Percentiles rank a stretch among this genome's conserved stretches.
These are phyloP conservation scores for Aspergillus brunneoviolaceus DNA, from an alignment of 2,329 filamentous ascomycete species.

Conservation along the genomic window DNA sequence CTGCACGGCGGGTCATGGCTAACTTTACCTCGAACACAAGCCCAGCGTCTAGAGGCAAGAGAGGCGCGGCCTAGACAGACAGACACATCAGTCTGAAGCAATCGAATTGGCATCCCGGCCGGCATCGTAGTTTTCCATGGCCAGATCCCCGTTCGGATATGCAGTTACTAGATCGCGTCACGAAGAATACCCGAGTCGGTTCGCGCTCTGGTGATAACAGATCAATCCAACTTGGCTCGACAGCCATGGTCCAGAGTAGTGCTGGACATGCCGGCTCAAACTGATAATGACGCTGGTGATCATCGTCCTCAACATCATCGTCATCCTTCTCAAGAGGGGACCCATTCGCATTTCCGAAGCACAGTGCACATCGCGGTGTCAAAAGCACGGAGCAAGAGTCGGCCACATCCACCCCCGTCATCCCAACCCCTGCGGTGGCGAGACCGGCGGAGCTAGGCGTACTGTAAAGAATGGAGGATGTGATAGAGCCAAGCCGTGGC, in stretches of 20 bases:
- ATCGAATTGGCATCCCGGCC: background rate
- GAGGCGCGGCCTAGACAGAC: background rate
- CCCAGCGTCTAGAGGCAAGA: background rate
- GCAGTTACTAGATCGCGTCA: background rate
- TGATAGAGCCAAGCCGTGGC: constrained; percentile 15
- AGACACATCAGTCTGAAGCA: background rate
- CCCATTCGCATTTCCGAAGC: background rate
- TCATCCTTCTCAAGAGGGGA: background rate
- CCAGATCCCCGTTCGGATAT: background rate
- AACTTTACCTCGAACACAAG: background rate
- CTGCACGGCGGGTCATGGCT: constrained; percentile 10
- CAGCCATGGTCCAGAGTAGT: background rate
- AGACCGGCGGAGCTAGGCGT: background rate
- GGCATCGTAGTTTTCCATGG: background rate
- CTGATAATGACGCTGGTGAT: constrained; percentile 2
- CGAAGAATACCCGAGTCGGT: background rate
- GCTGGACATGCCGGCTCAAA: background rate
- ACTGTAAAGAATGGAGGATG: background rate
- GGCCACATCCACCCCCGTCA: constrained; percentile 3
- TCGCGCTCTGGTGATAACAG: background rate
- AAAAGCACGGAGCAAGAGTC: constrained; percentile 9
- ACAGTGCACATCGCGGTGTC: constrained; percentile 2
- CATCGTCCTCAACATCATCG: background rate
- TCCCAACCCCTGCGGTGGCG: constrained; percentile 14
- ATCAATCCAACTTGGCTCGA: background rate